Base-by-base conservation (phyloP, 2,329 filamentous ascomycete species). In the Fusarium devonianum region DNA sequence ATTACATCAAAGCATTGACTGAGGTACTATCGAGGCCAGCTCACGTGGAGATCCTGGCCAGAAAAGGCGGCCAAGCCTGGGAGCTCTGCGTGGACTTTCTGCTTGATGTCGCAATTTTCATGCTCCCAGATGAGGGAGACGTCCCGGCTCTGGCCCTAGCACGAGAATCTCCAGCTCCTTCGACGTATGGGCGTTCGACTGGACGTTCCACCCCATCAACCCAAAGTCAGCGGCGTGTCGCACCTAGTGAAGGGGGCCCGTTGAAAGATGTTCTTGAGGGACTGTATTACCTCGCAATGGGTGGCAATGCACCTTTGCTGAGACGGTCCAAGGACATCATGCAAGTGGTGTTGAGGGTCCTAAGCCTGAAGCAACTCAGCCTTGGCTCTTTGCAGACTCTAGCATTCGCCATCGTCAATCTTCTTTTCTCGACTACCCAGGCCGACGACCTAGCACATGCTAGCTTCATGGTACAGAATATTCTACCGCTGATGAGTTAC, bases 1-100 rank as follows among this genome's bases (percentile, higher is more conserved):
- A 94, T 65, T 96, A 97, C 68, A 80, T 90, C 59, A 96, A 90
- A 73, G 82, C 86, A 14, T 74, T 99, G 58, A 77, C 82, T 4
- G 78, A 82, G 19, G 72, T 97, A 3, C 79, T 97, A 13, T 83
- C 85, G 30, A 83, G 89, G 63, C 83, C 85, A 34, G 81, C 90
- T 13, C 91, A 95, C 69, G 85, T 89, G 19, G 95, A 97, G 71
- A 86, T 92, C 63, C 77, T 97, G 10, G 81, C 84, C 9, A 72
- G 77, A 17, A 71, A 75, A 12, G 69, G 74, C 3, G 76, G 75
- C 14, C 78, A 83, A 11, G 79, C 84, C 48, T 96, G 92, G 92
- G 75, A 84, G 36, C 72, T 74, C 8, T 82, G 87, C 39, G 80
- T 89, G 12, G 79, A 85, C 39, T 94, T 97, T 64, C 89, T 90